These are phyloP conservation scores for Penicillium tannophilum DNA, from an alignment of 495 filamentous ascomycete genomes.

Conservation along the genomic window DNA sequence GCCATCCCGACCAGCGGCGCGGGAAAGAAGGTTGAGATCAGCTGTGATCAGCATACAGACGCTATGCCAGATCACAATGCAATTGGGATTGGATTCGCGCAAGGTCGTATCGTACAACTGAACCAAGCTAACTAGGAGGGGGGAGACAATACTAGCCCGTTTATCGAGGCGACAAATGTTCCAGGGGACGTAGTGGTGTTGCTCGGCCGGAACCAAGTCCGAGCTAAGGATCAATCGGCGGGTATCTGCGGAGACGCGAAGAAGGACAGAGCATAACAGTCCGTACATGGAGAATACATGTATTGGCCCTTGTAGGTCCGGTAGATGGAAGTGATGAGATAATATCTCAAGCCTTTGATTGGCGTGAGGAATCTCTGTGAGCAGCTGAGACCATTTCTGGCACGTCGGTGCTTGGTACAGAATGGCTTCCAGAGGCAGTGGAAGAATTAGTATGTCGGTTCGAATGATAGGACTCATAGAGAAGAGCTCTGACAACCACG, in stretches of 20 bases:
- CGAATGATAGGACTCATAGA: constrained; percentile 4
- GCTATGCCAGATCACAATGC: constrained; percentile 20
- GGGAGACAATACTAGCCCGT: constrained; percentile 9
- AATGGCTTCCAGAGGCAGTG: not conserved
- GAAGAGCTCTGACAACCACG: constrained; percentile 16
- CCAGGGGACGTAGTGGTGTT: constrained; percentile 13
- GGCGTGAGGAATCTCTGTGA: not conserved
- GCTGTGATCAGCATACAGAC: constrained; percentile 10
- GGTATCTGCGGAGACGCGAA: constrained; percentile 12
- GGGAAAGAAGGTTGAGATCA: constrained; percentile 8
- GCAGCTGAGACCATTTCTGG: not conserved
- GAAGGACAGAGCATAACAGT: constrained; percentile 12
- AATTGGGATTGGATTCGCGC: constrained; percentile 13
- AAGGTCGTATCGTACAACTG: constrained; percentile 6
- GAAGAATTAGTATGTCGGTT: not conserved
- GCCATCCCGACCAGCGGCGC: constrained; percentile 15
- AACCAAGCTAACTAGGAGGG: constrained; percentile 5
- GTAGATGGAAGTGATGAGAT: constrained; percentile 8
- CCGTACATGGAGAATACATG: constrained; percentile 18
- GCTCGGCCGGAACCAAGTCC: constrained; percentile 1
- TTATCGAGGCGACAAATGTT: constrained; percentile 8
- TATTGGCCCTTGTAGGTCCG: not conserved
- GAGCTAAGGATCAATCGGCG: constrained; percentile 10
- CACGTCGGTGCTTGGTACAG: constrained; percentile 6
- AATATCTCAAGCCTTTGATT: constrained; percentile 7